phyloP scores from a whole-genome alignment of 441 rosid species.

The Sinapis alba region DNA sequence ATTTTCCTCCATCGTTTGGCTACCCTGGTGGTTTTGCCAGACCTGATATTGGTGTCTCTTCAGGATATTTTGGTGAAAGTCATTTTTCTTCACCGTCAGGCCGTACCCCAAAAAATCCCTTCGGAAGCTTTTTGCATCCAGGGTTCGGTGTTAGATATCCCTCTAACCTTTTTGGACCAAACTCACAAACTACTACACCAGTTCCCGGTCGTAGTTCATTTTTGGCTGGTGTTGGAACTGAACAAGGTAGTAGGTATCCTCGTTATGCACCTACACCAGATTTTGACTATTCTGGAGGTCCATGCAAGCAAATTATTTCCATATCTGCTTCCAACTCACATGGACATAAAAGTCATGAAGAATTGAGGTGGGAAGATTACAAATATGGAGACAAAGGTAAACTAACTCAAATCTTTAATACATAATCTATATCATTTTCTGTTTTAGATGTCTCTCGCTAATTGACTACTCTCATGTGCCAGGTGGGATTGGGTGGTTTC shows the following conservation, averaged over 20 bases:
- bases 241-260: conserved; percentile 9
- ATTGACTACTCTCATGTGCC: conserved; percentile 14
- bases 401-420: background rate
- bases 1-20: background rate
- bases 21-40: background rate
- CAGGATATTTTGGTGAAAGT: conserved; percentile 7
- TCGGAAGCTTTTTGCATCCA: background rate
- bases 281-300: background rate
- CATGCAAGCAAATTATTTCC: background rate
- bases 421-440: background rate
- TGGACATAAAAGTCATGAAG: conserved; percentile 26
- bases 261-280: conserved; percentile 20
- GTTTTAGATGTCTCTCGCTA: conserved; percentile 12
- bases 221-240: background rate
- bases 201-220: background rate
- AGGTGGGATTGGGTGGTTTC: background rate
- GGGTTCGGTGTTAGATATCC: conserved; percentile 3
- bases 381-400: conserved; percentile 21
- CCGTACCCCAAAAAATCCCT: background rate
- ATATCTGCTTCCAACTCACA: conserved; percentile 21
- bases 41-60: background rate
- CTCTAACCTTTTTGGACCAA: background rate
- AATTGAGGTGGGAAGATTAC: conserved; percentile 33
- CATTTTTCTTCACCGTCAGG: too few species aligned
- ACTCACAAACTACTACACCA: background rate